A percentile compares a stretch with the other conserved stretches of the same genome.
Conservation (phyloP, 1,284 basidiomycete genomes). For the Earliella scabrosa region DNA sequence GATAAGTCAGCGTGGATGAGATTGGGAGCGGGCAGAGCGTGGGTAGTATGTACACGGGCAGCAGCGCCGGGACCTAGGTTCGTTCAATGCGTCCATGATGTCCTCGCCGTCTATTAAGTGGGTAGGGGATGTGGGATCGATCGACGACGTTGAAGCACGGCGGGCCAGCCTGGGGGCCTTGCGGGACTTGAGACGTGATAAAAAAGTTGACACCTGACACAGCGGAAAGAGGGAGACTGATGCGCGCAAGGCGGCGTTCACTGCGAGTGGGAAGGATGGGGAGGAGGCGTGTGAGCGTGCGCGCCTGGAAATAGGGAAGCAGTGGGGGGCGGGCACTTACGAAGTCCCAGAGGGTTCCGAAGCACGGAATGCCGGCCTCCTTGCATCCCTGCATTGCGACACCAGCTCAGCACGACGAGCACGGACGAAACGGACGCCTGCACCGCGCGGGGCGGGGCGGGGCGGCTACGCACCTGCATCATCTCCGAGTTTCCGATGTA, state of each 20-base stretch:
- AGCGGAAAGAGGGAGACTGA: too few relatives aligned
- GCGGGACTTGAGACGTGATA: too few relatives aligned
- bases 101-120: slow-evolving; percentile 22
- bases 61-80: too few relatives aligned
- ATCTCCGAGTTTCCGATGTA: slow-evolving; percentile 74
- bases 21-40: not conserved
- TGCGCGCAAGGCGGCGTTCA: too few relatives aligned
- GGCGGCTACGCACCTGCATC: slow-evolving; percentile 51
- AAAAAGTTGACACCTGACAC: too few relatives aligned
- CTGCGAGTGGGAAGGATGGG: slow-evolving; percentile 6
- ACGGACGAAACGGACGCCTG: not conserved
- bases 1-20: slow-evolving; percentile 2
- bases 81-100: slow-evolving; percentile 3
- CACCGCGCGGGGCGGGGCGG: not conserved
- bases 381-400: slow-evolving; percentile 60
- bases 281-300: not conserved
- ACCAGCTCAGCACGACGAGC: slow-evolving; percentile 3
- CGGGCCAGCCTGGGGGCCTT: too few relatives aligned
- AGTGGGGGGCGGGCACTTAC: slow-evolving; percentile 43
- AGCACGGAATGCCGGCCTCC: slow-evolving; percentile 69
- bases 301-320: not conserved
- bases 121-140: not conserved
- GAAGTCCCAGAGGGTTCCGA: slow-evolving; percentile 77
- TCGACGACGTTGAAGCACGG: too few relatives aligned
- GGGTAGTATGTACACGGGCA: slow-evolving; percentile 10